Base-by-base conservation (phyloP, 163 green algal genomes). In the Chlamydomonas reinhardtii region DNA sequence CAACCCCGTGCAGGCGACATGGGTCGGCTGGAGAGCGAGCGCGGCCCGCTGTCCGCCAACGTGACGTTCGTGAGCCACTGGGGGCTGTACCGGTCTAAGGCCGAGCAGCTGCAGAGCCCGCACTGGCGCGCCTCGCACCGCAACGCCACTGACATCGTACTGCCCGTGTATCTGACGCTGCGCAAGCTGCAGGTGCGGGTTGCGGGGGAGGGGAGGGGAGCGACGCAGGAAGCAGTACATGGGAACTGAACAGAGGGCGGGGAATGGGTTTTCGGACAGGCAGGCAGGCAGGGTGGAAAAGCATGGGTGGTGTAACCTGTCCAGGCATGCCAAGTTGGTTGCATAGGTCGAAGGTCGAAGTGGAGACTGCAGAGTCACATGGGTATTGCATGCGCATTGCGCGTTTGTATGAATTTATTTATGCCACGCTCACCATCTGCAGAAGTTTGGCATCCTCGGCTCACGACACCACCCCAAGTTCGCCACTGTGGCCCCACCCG, bases 1-100 rank as follows among this genome's bases (percentile, higher is more conserved):
- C n/a, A n/a, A n/a, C n/a, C n/a, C n/a, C n/a, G n/a, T n/a, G 39
- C 74, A 88, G 83, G 83, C n/a, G 83, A 88, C 64, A 56, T 83
- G 74, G 83, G 83, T 14, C 73, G 62, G 14, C 29, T 64, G 4
- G 83, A 89, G 74, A 66, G 52, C 2, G 66, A 68, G 37, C 54
- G 62, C 11, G 43, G 52, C 24, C 22, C 12, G 4, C 66, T 64
- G 52, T 32, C 34, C 32, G 24, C 24, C 19, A 84, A 89, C 66
- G 54, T 83, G n/a, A 89, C 83, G 0, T 84, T 82, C 65, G 59
- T 89, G 32, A 81, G 74, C 2, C 81, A 91, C 62, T 91, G 87
- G 87, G 87, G 87, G 5, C 70, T 88, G 69, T 75, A 68, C 24
- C 9, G 66, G 17, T 64, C 77, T 34, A 83, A 79, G 59, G 29